Percentiles rank a stretch among this genome's conserved stretches.
Conservation (phyloP, 257 asterid species). For the Striga asiatica region DNA sequence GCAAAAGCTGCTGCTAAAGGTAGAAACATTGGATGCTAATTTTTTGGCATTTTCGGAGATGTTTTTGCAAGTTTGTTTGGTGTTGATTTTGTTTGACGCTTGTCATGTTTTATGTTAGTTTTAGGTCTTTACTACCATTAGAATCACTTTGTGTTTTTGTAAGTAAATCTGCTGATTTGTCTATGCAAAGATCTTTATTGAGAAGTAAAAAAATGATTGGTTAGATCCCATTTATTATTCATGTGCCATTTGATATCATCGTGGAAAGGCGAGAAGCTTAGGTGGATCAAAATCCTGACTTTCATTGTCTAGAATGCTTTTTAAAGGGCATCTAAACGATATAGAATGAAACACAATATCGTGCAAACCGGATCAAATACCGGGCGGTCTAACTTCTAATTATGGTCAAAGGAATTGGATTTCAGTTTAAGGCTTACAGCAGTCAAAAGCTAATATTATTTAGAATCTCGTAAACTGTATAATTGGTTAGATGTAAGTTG, state of each 20-base stretch:
- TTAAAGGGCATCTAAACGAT: not conserved
- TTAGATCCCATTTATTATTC: not conserved
- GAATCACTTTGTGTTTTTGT: not conserved
- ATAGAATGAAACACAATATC: not conserved
- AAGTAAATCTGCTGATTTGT: not conserved
- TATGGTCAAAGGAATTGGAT: too few relatives aligned
- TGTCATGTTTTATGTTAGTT: not conserved
- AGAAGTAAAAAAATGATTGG: not conserved
- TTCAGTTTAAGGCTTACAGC: too few relatives aligned
- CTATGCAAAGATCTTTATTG: not conserved
- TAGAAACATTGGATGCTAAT: conserved; percentile 1
- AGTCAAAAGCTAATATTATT: too few relatives aligned
- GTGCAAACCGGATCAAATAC: not conserved
- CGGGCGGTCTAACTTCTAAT: not conserved
- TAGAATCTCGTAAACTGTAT: too few relatives aligned
- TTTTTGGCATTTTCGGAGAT: not conserved
- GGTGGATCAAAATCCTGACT: not conserved
- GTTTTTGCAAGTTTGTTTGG: not conserved
- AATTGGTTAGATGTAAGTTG: too few relatives aligned
- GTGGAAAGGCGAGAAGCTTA: not conserved
- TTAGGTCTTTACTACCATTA: not conserved
- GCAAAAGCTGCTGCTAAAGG: conserved; percentile 67
- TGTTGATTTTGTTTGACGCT: not conserved
- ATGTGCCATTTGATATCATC: not conserved
- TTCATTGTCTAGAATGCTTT: not conserved